phyloP scores from a whole-genome alignment of 257 asterid species.

The Nicotiana attenuata region DNA sequence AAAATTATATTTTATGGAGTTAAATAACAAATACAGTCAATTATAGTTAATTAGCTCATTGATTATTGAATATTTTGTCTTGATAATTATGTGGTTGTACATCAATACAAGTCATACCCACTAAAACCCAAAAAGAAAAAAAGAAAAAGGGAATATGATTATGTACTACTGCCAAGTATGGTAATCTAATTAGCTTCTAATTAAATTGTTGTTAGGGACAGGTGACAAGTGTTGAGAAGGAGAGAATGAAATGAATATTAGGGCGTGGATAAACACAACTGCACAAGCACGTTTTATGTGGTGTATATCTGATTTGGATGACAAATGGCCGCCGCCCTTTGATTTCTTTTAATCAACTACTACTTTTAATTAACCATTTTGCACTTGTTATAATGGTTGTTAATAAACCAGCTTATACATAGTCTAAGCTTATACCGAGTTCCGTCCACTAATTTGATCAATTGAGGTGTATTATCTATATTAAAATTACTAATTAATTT shows the following conservation, averaged over 20 bases:
- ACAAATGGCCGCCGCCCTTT: slow-evolving; percentile 1
- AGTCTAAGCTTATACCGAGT: background rate
- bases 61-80: background rate
- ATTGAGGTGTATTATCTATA: too few species aligned
- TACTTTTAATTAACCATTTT: background rate
- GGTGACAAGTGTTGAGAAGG: slow-evolving; percentile 2
- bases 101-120: background rate
- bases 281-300: background rate
- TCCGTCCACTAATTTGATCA: too few species aligned
- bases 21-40: background rate
- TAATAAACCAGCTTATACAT: background rate
- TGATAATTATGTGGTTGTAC: background rate
- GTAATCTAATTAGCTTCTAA: background rate
- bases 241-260: background rate
- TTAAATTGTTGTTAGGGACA: background rate
- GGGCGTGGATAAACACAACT: slow-evolving; percentile 8
- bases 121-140: background rate
- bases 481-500: too few species aligned
- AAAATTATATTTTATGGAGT: background rate
- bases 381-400: background rate
- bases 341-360: background rate
- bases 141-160: background rate
- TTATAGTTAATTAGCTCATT: background rate
- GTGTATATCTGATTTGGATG: background rate
- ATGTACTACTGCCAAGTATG: background rate